Percentiles rank a stretch among this genome's conserved stretches.
Evolutionary conservation across 306 rosid genomes (phyloP).

Genomic region (Vicia sativa): DNA sequence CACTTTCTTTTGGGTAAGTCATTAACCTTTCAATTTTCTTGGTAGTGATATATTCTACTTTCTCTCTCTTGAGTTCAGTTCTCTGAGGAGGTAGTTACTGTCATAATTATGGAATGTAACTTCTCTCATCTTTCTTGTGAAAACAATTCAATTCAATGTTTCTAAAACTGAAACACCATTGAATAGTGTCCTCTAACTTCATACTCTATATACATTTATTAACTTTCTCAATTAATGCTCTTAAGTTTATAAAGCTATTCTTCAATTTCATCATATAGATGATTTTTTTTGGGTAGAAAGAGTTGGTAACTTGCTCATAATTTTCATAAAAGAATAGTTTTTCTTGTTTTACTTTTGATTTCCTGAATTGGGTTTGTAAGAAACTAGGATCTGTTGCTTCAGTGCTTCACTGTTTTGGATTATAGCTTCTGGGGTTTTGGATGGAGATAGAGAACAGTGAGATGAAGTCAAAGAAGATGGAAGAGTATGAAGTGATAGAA

Average conservation of each 20-base stretch:
- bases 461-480: slow-evolving; percentile 66
- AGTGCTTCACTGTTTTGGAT: slow-evolving; percentile 5
- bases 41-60: background rate
- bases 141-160: slow-evolving; percentile 41
- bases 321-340: slow-evolving; percentile 17
- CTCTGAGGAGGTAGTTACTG: slow-evolving; percentile 43
- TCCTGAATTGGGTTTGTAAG: slow-evolving; percentile 38
- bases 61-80: slow-evolving; percentile 25
- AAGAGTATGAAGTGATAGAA: slow-evolving; percentile 84
- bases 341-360: slow-evolving; percentile 7
- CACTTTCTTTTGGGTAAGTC: slow-evolving; percentile 51
- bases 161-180: slow-evolving; percentile 29
- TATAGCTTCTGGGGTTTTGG: slow-evolving; percentile 48
- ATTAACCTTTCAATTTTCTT: slow-evolving; percentile 28
- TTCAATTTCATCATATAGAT: background rate
- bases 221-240: slow-evolving; percentile 39
- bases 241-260: background rate
- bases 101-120: slow-evolving; percentile 56
- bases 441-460: slow-evolving; percentile 77
- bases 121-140: slow-evolving; percentile 60
- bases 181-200: slow-evolving; percentile 31
- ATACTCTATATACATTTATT: slow-evolving; percentile 36
- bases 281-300: slow-evolving; percentile 19
- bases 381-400: slow-evolving; percentile 45
- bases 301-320: slow-evolving; percentile 27